Evolutionary conservation across 768 basidiomycete genomes (phyloP).

Genomic region (Gloeostereum incarnatum): DNA sequence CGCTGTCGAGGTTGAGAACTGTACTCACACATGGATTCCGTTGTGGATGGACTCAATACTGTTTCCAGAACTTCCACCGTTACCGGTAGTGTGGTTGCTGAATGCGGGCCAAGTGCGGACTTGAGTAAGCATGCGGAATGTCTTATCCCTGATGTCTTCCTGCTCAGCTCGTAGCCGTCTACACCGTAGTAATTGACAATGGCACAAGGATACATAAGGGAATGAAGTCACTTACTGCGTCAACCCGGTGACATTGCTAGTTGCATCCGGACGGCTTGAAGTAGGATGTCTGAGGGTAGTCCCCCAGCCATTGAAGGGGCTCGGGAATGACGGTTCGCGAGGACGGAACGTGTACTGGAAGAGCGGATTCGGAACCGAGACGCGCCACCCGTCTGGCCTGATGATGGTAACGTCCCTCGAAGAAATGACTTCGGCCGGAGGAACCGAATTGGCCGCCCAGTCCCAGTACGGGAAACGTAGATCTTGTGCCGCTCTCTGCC

Average conservation of each 20-base stretch:
- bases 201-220: background rate
- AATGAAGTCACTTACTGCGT: conserved; percentile 2
- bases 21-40: conserved; percentile 31
- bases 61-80: conserved; percentile 29
- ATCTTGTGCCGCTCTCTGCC: conserved; percentile 22
- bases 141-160: conserved; percentile 18
- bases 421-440: conserved; percentile 29
- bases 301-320: conserved; percentile 19
- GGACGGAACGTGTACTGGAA: conserved; percentile 24
- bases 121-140: conserved; percentile 27
- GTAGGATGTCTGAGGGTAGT: conserved; percentile 26
- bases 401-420: too few species aligned
- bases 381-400: too few species aligned
- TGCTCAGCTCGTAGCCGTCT: conserved; percentile 16
- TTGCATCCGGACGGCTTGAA: conserved; percentile 16
- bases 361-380: conserved; percentile 21
- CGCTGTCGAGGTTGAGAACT: too few species aligned
- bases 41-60: conserved; percentile 45
- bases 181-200: background rate
- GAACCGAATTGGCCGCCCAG: conserved; percentile 31
- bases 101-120: conserved; percentile 32
- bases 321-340: conserved; percentile 19
- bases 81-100: conserved; percentile 31
- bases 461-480: conserved; percentile 42
- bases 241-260: conserved; percentile 18